Percentiles rank a stretch among this genome's conserved stretches.
These are phyloP conservation scores for Pseudonitzschia delicatissima DNA, from an alignment of 108 stramenopile species.

Conservation along the genomic window DNA sequence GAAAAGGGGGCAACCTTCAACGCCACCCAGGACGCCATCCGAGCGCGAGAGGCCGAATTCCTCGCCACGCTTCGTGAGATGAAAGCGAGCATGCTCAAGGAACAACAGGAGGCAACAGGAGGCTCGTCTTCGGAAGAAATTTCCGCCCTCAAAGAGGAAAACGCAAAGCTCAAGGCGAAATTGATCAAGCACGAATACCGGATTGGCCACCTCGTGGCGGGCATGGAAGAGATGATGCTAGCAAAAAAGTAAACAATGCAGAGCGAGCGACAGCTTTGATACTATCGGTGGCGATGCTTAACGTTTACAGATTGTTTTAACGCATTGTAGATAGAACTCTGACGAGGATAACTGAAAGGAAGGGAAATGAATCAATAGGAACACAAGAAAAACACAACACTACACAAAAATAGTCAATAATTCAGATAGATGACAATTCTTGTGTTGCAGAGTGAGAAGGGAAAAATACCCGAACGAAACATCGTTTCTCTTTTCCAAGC, in stretches of 20 bases:
- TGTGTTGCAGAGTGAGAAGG: too few relatives aligned
- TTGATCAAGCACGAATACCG: constrained; percentile 56
- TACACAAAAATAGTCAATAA: too few relatives aligned
- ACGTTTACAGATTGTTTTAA: too few relatives aligned
- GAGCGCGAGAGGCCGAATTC: constrained; percentile 41
- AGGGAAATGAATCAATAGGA: too few relatives aligned
- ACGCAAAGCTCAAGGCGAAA: constrained; percentile 39
- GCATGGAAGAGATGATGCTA: constrained; percentile 30
- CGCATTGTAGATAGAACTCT: too few relatives aligned
- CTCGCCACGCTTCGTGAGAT: constrained; percentile 40
- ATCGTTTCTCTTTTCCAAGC: too few relatives aligned
- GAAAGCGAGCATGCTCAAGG: constrained; percentile 36
- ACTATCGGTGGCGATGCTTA: too few relatives aligned
- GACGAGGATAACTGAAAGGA: too few relatives aligned
- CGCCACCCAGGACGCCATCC: constrained; percentile 47
- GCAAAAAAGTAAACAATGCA: constrained; percentile 16
- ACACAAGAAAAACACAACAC: too few relatives aligned
- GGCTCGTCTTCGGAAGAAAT: constrained; percentile 29
- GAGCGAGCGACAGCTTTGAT: too few relatives aligned
- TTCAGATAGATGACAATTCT: too few relatives aligned
- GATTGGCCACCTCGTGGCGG: constrained; percentile 41
- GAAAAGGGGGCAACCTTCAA: constrained; percentile 46
- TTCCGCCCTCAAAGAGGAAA: constrained; percentile 42
- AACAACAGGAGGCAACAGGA: constrained; percentile 15
- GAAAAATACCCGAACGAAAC: too few relatives aligned